Percentiles rank a stretch among this genome's conserved stretches.
phyloP scores from a whole-genome alignment of 2,329 filamentous ascomycete genomes.

The Stagonosporopsis vannaccii region DNA sequence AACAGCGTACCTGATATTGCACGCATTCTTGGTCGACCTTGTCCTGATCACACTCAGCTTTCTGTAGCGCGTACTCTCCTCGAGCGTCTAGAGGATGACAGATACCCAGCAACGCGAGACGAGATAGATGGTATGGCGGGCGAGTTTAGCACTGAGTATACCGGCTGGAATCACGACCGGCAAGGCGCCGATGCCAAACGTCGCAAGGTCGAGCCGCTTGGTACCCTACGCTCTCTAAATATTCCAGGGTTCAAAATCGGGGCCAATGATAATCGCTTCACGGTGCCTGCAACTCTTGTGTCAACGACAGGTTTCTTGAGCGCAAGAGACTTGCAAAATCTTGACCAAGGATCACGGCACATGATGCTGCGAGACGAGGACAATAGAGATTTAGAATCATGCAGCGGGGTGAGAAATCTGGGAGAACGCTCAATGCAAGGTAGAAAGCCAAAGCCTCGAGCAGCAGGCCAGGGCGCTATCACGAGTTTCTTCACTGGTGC shows the following conservation, averaged over 20 bases:
- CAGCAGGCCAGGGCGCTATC: constrained; percentile 60
- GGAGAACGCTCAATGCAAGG: constrained; percentile 25
- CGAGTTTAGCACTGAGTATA: constrained; percentile 26
- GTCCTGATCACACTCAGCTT: constrained; percentile 59
- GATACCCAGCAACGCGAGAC: constrained; percentile 45
- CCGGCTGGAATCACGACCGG: constrained; percentile 15
- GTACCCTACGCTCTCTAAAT: background rate
- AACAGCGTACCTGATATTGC: constrained; percentile 71
- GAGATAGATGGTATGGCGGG: constrained; percentile 42
- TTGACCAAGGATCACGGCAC: constrained; percentile 48
- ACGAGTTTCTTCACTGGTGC: constrained; percentile 59
- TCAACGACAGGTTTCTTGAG: constrained; percentile 47
- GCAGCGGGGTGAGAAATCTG: constrained; percentile 39
- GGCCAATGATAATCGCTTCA: background rate
- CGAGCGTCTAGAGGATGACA: constrained; percentile 46
- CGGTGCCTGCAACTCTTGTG: constrained; percentile 27
- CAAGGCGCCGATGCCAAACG: constrained; percentile 29
- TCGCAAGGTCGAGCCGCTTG: constrained; percentile 32
- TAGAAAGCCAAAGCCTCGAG: constrained; percentile 46
- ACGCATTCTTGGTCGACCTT: constrained; percentile 70
- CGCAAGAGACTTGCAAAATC: constrained; percentile 48
- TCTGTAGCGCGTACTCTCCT: constrained; percentile 31
- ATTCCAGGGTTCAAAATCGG: background rate
- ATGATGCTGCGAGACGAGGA: constrained; percentile 24
- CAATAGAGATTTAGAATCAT: constrained; percentile 27